Base-by-base conservation (phyloP, 179 eudicot genomes). In the Spinacia oleracea region DNA sequence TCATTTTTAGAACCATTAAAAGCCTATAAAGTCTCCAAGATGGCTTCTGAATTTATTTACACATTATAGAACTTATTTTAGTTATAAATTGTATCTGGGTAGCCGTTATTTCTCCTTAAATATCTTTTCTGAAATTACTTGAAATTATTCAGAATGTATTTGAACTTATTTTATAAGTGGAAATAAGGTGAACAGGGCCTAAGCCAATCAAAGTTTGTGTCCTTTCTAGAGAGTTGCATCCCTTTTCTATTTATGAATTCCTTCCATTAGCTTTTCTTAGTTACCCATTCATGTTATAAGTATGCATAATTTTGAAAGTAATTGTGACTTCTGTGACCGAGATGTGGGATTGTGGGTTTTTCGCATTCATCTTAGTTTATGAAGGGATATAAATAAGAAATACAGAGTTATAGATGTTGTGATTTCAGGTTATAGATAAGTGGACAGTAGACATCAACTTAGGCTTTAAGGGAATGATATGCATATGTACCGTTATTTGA, bases 31-130 rank as follows among this genome's bases (percentile, higher is more conserved):
- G 20, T 11, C 7, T 29, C 4, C 42, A 23, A 6, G 15, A 56
- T 53, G 55, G 53, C 51, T 67, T 66, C 34, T 62, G 53, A 68
- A 51, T 27, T 32, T 53, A n/a, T n/a, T n/a, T n/a, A n/a, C n/a
- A n/a, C n/a, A n/a, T n/a, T n/a, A n/a, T n/a, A n/a, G n/a, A n/a
- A n/a, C n/a, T n/a, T n/a, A n/a, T n/a, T n/a, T n/a, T n/a, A n/a
- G n/a, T n/a, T n/a, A n/a, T n/a, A n/a, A n/a, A n/a, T n/a, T n/a
- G n/a, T n/a, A n/a, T n/a, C n/a, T n/a, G n/a, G n/a, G n/a, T n/a
- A n/a, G n/a, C n/a, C n/a, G n/a, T n/a, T n/a, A n/a, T n/a, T n/a
- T n/a, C n/a, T n/a, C n/a, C n/a, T n/a, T n/a, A n/a, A n/a, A n/a
- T n/a, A n/a, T n/a, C n/a, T n/a, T n/a, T n/a, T n/a, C n/a, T n/a